These are phyloP conservation scores for Trypethelium eluteriae DNA, from an alignment of 495 filamentous ascomycete species.

Conservation along the genomic window DNA sequence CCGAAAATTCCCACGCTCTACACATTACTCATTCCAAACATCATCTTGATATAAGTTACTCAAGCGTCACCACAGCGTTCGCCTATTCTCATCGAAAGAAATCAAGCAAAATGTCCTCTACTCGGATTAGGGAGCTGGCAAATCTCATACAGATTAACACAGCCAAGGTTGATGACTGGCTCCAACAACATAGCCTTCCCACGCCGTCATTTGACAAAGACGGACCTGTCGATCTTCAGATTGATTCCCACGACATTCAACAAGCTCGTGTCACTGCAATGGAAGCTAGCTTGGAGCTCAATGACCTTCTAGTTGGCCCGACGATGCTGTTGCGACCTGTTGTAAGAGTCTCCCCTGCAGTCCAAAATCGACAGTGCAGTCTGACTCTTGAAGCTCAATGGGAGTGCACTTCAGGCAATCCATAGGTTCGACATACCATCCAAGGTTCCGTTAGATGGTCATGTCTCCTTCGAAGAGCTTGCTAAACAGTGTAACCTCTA, in stretches of 20 bases:
- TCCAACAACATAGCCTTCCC: background rate
- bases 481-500: slow-evolving; percentile 13
- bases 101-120: too few species aligned
- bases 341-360: background rate
- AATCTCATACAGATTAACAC: background rate
- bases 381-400: background rate
- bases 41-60: too few species aligned
- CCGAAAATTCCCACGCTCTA: too few species aligned
- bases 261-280: background rate
- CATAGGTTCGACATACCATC: slow-evolving; percentile 26
- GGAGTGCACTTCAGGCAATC: slow-evolving; percentile 22
- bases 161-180: slow-evolving; percentile 9
- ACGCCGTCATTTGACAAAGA: slow-evolving; percentile 4
- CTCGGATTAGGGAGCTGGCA: too few species aligned
- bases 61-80: too few species aligned
- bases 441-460: slow-evolving; percentile 19
- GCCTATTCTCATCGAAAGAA: too few species aligned
- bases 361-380: background rate
- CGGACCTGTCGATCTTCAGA: background rate
- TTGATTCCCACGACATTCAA: background rate
- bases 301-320: slow-evolving; percentile 10
- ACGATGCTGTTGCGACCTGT: background rate
- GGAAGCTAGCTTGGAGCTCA: slow-evolving; percentile 10
- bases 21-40: too few species aligned
- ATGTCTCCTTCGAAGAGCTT: slow-evolving; percentile 25